These are phyloP conservation scores for Xylaria sp. DNA, from an alignment of 2,329 filamentous ascomycete genomes.

Conservation along the genomic window DNA sequence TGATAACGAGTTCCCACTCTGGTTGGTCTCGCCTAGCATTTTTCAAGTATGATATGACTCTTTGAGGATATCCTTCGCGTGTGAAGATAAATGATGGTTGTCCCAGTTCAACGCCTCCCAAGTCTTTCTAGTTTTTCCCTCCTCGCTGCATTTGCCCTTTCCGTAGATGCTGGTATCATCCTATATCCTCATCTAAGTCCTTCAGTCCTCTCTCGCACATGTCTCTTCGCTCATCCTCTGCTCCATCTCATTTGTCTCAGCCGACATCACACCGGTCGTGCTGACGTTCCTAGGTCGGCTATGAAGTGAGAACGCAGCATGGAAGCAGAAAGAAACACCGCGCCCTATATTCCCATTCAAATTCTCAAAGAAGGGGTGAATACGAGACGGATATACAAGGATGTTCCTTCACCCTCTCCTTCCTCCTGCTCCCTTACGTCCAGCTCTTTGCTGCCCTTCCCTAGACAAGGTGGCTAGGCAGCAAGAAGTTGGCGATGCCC, in stretches of 20 bases:
- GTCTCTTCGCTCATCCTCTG: neutral
- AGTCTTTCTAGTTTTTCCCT: neutral
- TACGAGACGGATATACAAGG: neutral
- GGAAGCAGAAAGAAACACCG: no score
- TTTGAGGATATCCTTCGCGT: neutral
- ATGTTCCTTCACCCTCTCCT: neutral
- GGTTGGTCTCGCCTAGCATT: neutral
- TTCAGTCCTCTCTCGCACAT: neutral
- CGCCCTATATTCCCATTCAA: no score
- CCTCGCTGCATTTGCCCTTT: neutral
- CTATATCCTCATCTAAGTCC: neutral
- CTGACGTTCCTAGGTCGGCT: neutral
- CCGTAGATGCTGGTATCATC: neutral
- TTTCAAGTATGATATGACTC: neutral
- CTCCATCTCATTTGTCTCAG: neutral
- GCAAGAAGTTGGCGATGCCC: slow-evolving; percentile 94
- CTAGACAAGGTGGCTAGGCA: slow-evolving; percentile 89
- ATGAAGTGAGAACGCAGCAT: neutral
- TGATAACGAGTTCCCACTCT: neutral
- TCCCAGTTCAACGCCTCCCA: neutral
- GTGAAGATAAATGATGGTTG: neutral
- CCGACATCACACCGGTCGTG: neutral
- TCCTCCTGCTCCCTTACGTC: neutral
- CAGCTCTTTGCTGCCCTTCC: neutral
- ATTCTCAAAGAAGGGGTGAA: neutral